Conservation (phyloP, 345 rosid genomes). For the Boechera stricta region DNA sequence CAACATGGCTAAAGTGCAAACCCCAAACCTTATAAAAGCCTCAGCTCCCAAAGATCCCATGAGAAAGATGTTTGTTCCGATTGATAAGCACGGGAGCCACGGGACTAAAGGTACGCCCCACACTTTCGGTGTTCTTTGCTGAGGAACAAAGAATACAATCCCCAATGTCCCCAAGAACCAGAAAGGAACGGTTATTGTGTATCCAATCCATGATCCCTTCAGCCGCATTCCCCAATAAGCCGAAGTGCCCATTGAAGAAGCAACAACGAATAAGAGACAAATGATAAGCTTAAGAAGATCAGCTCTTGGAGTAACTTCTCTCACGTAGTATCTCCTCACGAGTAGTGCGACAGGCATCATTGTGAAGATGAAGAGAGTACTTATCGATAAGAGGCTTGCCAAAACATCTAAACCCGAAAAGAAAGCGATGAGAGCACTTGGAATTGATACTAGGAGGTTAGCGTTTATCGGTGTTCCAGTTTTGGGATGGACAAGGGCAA, state of each 20-base stretch:
- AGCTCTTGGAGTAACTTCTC: slow-evolving; percentile 48
- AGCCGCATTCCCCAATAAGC: slow-evolving; percentile 50
- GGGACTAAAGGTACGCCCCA: slow-evolving; percentile 81
- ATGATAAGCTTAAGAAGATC: slow-evolving; percentile 49
- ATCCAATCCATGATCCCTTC: slow-evolving; percentile 58
- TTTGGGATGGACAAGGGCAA: slow-evolving; percentile 54
- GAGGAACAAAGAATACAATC: slow-evolving; percentile 46
- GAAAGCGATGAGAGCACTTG: slow-evolving; percentile 58
- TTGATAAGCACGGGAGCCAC: slow-evolving; percentile 66
- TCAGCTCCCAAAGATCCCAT: slow-evolving; percentile 59
- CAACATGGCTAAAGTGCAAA: slow-evolving; percentile 43
- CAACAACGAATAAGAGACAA: slow-evolving; percentile 48
- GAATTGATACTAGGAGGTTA: slow-evolving; percentile 53
- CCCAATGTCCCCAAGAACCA: slow-evolving; percentile 65
- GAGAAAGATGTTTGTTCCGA: slow-evolving; percentile 57
- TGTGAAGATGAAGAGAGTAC: slow-evolving; percentile 63
- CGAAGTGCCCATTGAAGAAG: slow-evolving; percentile 52
- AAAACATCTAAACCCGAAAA: slow-evolving; percentile 62
- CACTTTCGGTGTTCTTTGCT: slow-evolving; percentile 58
- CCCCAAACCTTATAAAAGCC: slow-evolving; percentile 56
- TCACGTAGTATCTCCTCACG: slow-evolving; percentile 64
- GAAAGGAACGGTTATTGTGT: slow-evolving; percentile 48
- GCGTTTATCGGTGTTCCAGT: slow-evolving; percentile 70
- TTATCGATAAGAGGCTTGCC: slow-evolving; percentile 62
- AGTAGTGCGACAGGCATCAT: slow-evolving; percentile 61